phyloP scores from a whole-genome alignment of 768 basidiomycete genomes.

The Mycena kentingensis region DNA sequence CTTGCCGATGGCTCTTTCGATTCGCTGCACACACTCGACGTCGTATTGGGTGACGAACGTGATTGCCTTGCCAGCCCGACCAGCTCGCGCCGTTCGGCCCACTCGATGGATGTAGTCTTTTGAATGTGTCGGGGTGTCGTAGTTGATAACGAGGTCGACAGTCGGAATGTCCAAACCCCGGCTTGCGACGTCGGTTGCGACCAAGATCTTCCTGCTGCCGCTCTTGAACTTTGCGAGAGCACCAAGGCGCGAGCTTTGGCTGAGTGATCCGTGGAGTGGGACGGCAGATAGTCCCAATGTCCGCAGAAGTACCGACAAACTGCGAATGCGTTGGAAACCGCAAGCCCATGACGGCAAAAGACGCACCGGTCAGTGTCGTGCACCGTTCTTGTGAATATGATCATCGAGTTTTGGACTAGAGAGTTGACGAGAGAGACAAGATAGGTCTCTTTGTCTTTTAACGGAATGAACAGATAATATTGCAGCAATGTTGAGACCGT shows the following conservation, averaged over 20 bases:
- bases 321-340: constrained; percentile 28
- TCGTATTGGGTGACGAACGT: constrained; percentile 99
- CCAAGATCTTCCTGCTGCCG: constrained; percentile 86
- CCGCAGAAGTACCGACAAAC: constrained; percentile 86
- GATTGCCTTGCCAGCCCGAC: constrained; percentile 94
- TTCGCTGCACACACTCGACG: constrained; percentile 92
- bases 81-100: constrained; percentile 95
- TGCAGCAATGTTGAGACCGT: constrained; percentile 95
- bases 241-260: constrained; percentile 90
- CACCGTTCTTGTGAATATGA: constrained; percentile 95
- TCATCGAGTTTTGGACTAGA: constrained; percentile 88
- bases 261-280: constrained; percentile 93
- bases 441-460: constrained; percentile 89
- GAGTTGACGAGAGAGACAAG: constrained; percentile 88
- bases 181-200: constrained; percentile 96
- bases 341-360: neutral
- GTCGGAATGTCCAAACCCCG: constrained; percentile 96
- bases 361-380: constrained; percentile 83
- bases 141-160: constrained; percentile 97
- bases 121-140: constrained; percentile 95
- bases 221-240: constrained; percentile 95
- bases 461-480: constrained; percentile 92
- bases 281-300: constrained; percentile 93
- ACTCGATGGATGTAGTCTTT: constrained; percentile 99
- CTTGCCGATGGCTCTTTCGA: constrained; percentile 89